These are phyloP conservation scores for Iris macrosiphon DNA, from an alignment of 106 monocot genomes.

Conservation along the genomic window DNA sequence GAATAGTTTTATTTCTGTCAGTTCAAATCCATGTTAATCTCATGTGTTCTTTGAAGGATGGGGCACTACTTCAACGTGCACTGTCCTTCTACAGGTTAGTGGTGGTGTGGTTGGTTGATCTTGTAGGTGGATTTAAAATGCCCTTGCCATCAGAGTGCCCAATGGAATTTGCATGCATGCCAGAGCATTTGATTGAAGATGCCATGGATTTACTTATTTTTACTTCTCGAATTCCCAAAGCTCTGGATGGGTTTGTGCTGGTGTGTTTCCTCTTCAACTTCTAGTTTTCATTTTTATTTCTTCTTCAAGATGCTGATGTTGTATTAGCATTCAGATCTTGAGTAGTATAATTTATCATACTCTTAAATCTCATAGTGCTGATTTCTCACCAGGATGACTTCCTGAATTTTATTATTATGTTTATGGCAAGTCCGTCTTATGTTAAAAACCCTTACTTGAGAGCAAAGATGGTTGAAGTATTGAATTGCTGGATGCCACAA, in stretches of 20 bases:
- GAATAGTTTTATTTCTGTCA: neutral
- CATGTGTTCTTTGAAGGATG: slow-evolving; percentile 55
- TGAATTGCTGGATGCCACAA: slow-evolving; percentile 93
- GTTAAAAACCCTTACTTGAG: slow-evolving; percentile 90
- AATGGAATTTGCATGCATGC: slow-evolving; percentile 90
- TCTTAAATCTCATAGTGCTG: too few species aligned
- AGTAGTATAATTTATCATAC: too few species aligned
- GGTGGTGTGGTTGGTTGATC: slow-evolving; percentile 66
- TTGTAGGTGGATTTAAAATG: slow-evolving; percentile 94
- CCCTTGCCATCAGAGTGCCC: slow-evolving; percentile 81
- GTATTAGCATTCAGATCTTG: too few species aligned
- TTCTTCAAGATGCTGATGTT: too few species aligned
- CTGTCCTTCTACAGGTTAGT: slow-evolving; percentile 89
- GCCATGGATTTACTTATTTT: slow-evolving; percentile 90
- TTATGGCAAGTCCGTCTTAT: slow-evolving; percentile 91
- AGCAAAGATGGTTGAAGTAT: slow-evolving; percentile 99
- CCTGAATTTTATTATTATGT: slow-evolving; percentile 98
- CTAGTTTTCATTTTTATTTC: too few species aligned
- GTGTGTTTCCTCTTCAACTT: slow-evolving; percentile 45
- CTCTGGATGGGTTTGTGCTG: slow-evolving; percentile 71
- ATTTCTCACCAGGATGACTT: slow-evolving; percentile 81
- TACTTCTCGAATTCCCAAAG: slow-evolving; percentile 83
- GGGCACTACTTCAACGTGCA: slow-evolving; percentile 75
- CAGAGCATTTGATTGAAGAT: slow-evolving; percentile 98
- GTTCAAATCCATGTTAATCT: slow-evolving; percentile 4